These are phyloP conservation scores for Penicillium sclerotigenum DNA, from an alignment of 2,329 filamentous ascomycete genomes.

Conservation along the genomic window DNA sequence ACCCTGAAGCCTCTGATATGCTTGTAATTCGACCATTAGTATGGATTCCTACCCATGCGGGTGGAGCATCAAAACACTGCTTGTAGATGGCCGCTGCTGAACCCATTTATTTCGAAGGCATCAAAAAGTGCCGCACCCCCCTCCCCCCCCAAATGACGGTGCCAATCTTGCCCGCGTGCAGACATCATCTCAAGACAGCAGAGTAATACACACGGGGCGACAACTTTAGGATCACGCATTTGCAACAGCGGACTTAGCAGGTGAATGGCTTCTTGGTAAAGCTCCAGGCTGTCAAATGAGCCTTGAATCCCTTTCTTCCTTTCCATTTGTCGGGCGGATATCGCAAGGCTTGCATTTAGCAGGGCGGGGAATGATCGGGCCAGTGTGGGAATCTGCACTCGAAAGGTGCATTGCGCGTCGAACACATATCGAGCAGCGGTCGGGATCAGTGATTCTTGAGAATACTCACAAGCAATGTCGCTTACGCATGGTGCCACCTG, in stretches of 20 bases:
- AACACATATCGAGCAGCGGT: conserved; percentile 57
- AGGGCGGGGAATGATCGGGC: conserved; percentile 48
- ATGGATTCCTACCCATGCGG: conserved; percentile 47
- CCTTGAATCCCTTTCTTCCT: conserved; percentile 46
- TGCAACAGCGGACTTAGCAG: conserved; percentile 49
- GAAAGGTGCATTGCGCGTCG: conserved; percentile 53
- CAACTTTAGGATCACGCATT: conserved; percentile 49
- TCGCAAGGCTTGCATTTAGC: conserved; percentile 52
- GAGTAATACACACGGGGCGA: conserved; percentile 53
- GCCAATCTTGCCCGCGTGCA: conserved; percentile 51
- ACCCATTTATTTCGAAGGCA: conserved; percentile 51
- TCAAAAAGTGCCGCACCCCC: conserved; percentile 55
- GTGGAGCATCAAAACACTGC: conserved; percentile 60
- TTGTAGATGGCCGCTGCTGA: conserved; percentile 51
- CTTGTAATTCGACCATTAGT: background rate
- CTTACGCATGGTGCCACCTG: conserved; percentile 54
- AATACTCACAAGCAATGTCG: background rate
- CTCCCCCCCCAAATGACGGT: conserved; percentile 56
- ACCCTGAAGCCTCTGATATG: background rate
- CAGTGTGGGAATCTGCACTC: conserved; percentile 50
- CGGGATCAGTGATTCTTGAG: conserved; percentile 1
- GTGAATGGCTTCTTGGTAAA: conserved; percentile 54
- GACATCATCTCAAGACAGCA: conserved; percentile 56
- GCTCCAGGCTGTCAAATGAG: conserved; percentile 50
- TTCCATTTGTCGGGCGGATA: conserved; percentile 54